These are phyloP conservation scores for Pythium rishiriense DNA, from an alignment of 352 stramenopile species.

Conservation along the genomic window DNA sequence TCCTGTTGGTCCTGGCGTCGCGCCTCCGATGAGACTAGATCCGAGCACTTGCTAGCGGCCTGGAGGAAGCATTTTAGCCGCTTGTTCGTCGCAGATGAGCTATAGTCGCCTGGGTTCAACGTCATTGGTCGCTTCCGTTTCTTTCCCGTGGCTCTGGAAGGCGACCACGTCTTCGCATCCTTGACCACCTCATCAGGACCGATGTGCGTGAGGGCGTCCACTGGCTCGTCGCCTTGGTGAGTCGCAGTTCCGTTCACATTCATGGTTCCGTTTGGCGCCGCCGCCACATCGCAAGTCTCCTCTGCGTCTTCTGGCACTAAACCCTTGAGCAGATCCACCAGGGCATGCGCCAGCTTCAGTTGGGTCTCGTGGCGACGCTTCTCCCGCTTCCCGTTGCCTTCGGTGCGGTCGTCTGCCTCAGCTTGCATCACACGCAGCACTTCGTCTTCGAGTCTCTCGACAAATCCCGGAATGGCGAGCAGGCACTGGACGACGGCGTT, in stretches of 20 bases:
- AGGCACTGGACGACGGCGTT: conserved; percentile 79
- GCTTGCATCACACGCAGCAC: conserved; percentile 8
- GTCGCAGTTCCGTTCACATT: not conserved
- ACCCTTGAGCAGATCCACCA: conserved; percentile 24
- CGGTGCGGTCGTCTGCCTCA: not conserved
- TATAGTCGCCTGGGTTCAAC: conserved; percentile 10
- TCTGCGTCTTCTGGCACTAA: conserved; percentile 10
- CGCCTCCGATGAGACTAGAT: conserved; percentile 38
- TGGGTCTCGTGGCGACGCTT: conserved; percentile 29
- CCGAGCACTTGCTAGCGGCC: conserved; percentile 46
- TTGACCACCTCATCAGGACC: not conserved
- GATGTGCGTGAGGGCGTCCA: too few species aligned
- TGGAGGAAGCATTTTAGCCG: conserved; percentile 33
- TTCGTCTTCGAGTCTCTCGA: conserved; percentile 28
- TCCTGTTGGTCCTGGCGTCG: conserved; percentile 77
- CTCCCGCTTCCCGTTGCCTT: conserved; percentile 5
- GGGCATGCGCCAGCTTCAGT: conserved; percentile 28
- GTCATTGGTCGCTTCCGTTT: conserved; percentile 21
- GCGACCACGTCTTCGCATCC: not conserved
- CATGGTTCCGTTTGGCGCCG: not conserved
- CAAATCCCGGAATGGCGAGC: conserved; percentile 42
- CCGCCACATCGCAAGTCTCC: not conserved
- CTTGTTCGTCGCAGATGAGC: conserved; percentile 8
- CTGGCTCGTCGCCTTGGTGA: not conserved
- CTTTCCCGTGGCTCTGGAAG: conserved; percentile 3